A percentile compares a stretch with the other conserved stretches of the same genome.
Conservation (phyloP, 106 monocot species). For the Dendrobium nobile region DNA sequence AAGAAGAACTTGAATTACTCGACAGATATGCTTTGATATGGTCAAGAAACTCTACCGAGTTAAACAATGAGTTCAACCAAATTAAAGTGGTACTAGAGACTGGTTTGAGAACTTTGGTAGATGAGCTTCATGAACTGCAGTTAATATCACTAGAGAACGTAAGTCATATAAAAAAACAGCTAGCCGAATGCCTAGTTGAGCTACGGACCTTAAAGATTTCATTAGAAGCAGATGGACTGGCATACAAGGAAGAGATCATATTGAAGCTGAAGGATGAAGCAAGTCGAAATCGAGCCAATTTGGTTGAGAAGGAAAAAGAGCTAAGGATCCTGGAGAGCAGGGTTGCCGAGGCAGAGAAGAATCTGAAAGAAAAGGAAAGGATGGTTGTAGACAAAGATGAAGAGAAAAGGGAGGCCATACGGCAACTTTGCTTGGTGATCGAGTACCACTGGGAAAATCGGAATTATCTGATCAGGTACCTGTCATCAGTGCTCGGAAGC, state of each 20-base stretch:
- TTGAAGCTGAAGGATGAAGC: conserved; percentile 27
- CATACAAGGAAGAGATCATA: conserved; percentile 33
- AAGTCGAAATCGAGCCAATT: conserved; percentile 1
- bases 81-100: conserved; percentile 23
- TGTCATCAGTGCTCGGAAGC: conserved; percentile 16
- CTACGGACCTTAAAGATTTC: conserved; percentile 17
- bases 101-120: conserved; percentile 16
- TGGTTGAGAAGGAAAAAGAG: conserved; percentile 27
- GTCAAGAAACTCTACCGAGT: conserved; percentile 8
- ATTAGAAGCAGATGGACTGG: conserved; percentile 18
- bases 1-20: conserved; percentile 23
- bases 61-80: conserved; percentile 25
- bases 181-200: conserved; percentile 31
- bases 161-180: conserved; percentile 7
- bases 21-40: conserved; percentile 26
- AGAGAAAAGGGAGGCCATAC: conserved; percentile 74
- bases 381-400: conserved; percentile 27
- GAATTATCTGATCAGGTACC: conserved; percentile 24
- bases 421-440: conserved; percentile 60
- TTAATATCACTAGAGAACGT: conserved; percentile 17
- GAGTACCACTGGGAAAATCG: conserved; percentile 74
- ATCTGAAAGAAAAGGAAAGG: conserved; percentile 28
- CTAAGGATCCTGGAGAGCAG: conserved; percentile 14
- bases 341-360: conserved; percentile 14
- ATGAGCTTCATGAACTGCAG: conserved; percentile 23